Conservation (phyloP, 352 stramenopile species). For the Globisporangium radiosum region DNA sequence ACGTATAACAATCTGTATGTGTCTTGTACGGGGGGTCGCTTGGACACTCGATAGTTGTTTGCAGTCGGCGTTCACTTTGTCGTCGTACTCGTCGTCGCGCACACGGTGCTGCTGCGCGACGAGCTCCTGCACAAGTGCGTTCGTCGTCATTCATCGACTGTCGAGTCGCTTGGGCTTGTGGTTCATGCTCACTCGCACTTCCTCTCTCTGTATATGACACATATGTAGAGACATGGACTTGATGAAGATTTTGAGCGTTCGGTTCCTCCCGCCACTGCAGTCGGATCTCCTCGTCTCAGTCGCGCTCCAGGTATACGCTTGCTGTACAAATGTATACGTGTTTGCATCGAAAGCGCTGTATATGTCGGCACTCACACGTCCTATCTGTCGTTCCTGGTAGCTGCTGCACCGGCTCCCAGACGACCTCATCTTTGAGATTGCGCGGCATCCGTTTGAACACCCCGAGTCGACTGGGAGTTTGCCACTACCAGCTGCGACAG, state of each 20-base stretch:
- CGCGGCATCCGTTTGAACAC: conserved; percentile 72
- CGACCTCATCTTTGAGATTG: conserved; percentile 83
- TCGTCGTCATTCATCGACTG: too few species aligned
- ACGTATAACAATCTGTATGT: too few species aligned
- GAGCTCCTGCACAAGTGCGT: conserved; percentile 73
- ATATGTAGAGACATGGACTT: conserved; percentile 68
- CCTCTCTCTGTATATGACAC: background rate
- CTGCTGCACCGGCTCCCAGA: conserved; percentile 82
- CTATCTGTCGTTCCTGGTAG: conserved; percentile 11
- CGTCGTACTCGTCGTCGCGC: conserved; percentile 82
- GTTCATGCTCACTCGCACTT: background rate
- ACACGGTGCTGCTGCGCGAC: conserved; percentile 84
- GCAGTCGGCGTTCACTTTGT: conserved; percentile 90
- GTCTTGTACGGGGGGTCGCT: too few species aligned
- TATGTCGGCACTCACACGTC: too few species aligned
- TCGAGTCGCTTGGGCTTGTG: too few species aligned
- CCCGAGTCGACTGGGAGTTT: conserved; percentile 50
- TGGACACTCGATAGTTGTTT: conserved; percentile 50
- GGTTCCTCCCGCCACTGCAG: conserved; percentile 72
- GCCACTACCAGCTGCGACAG: conserved; percentile 44
- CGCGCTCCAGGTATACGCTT: conserved; percentile 44
- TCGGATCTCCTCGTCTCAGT: conserved; percentile 82
- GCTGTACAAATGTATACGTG: too few species aligned
- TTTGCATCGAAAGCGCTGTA: too few species aligned
- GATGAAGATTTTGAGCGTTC: conserved; percentile 86